phyloP scores from a whole-genome alignment of 2,329 filamentous ascomycete genomes.

The Claviceps capensis region DNA sequence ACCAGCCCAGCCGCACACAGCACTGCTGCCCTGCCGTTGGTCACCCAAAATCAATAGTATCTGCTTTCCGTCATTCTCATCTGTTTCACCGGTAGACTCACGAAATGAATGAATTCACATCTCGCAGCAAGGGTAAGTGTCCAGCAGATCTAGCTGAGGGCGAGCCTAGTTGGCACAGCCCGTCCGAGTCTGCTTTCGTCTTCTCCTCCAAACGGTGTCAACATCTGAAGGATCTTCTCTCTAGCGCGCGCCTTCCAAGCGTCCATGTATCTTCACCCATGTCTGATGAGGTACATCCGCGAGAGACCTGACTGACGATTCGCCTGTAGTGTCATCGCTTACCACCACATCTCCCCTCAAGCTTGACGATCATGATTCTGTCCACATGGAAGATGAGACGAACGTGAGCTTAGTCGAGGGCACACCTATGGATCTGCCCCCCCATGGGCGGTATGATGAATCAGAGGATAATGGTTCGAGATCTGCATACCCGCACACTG shows the following conservation, averaged over 20 bases:
- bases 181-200: not conserved
- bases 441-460: no score
- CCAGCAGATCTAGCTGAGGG: slow-evolving; percentile 3
- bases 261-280: not conserved
- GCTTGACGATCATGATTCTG: no score
- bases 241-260: not conserved
- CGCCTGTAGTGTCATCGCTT: not conserved
- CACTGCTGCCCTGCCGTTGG: no score
- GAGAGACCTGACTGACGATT: no score
- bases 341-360: no score
- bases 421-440: no score
- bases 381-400: no score
- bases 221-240: not conserved
- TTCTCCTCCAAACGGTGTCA: not conserved
- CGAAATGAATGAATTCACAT: slow-evolving; percentile 3
- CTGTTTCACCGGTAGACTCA: not conserved
- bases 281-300: no score
- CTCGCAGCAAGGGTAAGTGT: slow-evolving; percentile 1
- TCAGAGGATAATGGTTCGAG: not conserved
- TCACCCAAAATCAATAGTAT: not conserved
- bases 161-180: not conserved
- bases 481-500: not conserved
- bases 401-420: no score
- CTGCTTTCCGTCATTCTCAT: not conserved
- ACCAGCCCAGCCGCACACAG: no score